Base-by-base conservation (phyloP, 2,329 filamentous ascomycete genomes). In the Daldinia sp. region DNA sequence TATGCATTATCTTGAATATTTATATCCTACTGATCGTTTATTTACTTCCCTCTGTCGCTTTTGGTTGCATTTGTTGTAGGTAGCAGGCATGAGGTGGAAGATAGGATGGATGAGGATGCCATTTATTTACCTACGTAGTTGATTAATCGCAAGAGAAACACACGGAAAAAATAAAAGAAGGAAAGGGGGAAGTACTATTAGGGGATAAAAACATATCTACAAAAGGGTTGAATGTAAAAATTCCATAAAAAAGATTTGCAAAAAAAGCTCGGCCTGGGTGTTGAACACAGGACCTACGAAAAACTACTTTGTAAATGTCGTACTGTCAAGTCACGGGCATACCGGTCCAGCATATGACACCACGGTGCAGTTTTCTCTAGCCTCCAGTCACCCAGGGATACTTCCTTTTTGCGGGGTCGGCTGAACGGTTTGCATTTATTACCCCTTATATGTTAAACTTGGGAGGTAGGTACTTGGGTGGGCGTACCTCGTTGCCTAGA, bases 321-420 rank as follows among this genome's bases (percentile, higher is more conserved):
- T 54, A 54, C 30, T 54, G 30, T 54, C 51, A 15, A 54, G 51
- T 54, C 51, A 54, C 51, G 51, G 28, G 41, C 9, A 46, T 54
- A 61, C 51, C 60, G 51, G 20, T 56, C 41, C 51, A 50, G 50
- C 60, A 63, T 63, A 63, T 56, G 50, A 50, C 28, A 51, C 10
- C 13, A 26, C 30, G 33, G 23, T 7, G 60, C 15, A 41, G 60
- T 56, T 63, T 63, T 56, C 51, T 63, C 60, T 63, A 41, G 50
- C 60, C 60, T 63, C 60, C n/a, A 20, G 60, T 63, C 60, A 63
- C 60, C 60, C 51, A 63, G 30, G 60, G 60, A 39, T 54, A 37
- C 51, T 6, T 54, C 51, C 51, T 54, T 54, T 50, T 54, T 54
- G 51, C 51, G 51, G 51, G 60, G 60, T 56, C 51, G 51, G 60